These are phyloP conservation scores for Telfairia occidentalis DNA, from an alignment of 331 rosid genomes.

Conservation along the genomic window DNA sequence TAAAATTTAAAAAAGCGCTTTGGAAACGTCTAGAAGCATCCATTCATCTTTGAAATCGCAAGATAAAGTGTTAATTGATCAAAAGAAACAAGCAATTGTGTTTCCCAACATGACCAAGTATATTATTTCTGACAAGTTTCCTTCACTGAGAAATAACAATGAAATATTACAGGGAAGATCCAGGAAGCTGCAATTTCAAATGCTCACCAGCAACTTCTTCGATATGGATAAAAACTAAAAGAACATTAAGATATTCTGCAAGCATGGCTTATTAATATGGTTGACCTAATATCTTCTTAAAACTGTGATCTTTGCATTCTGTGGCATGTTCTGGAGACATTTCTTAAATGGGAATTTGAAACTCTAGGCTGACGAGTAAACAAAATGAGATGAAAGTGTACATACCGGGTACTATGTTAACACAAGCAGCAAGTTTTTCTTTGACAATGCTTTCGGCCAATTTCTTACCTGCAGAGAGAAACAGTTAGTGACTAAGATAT, in stretches of 20 bases:
- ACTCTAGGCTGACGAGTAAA: background rate
- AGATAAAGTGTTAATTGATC: background rate
- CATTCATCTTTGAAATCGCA: background rate
- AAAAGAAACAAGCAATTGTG: background rate
- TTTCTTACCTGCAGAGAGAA: conserved; percentile 54
- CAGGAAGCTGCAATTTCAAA: background rate
- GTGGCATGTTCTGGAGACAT: background rate
- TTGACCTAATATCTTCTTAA: background rate
- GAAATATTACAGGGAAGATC: background rate
- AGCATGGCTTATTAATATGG: background rate
- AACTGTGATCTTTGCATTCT: background rate
- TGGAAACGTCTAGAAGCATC: background rate
- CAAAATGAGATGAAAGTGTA: background rate
- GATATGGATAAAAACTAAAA: background rate
- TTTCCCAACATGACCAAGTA: background rate
- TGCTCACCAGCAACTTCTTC: background rate
- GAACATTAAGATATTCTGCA: background rate
- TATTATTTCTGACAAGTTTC: background rate
- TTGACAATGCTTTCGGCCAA: conserved; percentile 74
- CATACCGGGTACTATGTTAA: conserved; percentile 71
- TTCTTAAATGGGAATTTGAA: background rate
- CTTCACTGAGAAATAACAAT: background rate
- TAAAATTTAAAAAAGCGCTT: background rate
- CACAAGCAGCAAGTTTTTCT: conserved; percentile 93
- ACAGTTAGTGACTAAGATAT: background rate